Evolutionary conservation across 352 stramenopile genomes (phyloP), one percentile per base, ranked within the genome.

Genomic region (Globisporangium emineosum): DNA sequence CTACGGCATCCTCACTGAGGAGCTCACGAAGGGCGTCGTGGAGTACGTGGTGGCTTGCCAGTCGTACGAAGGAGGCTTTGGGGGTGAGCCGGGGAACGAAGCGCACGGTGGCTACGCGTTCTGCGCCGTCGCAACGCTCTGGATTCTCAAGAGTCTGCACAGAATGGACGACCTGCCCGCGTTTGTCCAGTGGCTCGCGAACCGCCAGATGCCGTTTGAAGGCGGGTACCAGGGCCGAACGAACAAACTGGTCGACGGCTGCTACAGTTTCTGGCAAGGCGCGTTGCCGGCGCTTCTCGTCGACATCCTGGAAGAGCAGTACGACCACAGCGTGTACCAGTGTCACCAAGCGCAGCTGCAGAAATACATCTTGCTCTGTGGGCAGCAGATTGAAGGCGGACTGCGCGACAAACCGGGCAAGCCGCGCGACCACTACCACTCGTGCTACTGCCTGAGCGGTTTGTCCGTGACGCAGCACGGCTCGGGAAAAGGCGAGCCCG

Each of bases 241-340:
- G 7, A 99, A 99, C 82, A 99, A 99, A 72, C 79, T 99, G 4
- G 98, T 99, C 12, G 98, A 99, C 71, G 97, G 96, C 0, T 99
- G 98, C 78, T 99, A 99, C 74, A 98, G 92, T n/a, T 99, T 99
- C 76, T 99, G 97, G 97, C 94, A 99, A 68, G 97, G 97, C 13
- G 93, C 91, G 17, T 71, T 97, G 50, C 79, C 90, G 4, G 90
- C 89, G 7, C 70, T 98, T 25, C 66, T 98, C 7, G 78, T 76
- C 49, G 70, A 85, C 21, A 63, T 72, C 43, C 62, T 90, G 5
- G 63, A 72, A 2, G 64, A 77, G 13, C 66, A 62, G n/a, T 80
- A 73, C 25, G 72, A 68, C 8, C 64, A 71, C 4, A 58, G 74
- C 17, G 64, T 76, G 29, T 90, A 90, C 70, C 82, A 94, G 68